Percentiles rank a stretch among this genome's conserved stretches.
phyloP scores from a whole-genome alignment of 805 yeast species.

The Monosporozyma servazzii region DNA sequence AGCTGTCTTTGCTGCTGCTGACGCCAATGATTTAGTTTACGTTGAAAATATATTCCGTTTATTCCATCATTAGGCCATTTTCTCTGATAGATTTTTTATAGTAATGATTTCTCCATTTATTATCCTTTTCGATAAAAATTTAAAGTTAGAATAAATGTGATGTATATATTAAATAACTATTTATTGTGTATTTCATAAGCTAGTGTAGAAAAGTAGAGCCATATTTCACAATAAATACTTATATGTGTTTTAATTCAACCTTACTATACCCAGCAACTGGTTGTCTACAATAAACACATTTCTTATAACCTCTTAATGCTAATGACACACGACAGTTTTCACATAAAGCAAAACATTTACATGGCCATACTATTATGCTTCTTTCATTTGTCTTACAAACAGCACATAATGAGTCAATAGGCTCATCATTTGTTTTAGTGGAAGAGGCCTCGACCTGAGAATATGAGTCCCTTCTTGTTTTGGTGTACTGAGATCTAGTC shows the following conservation, averaged over 20 bases:
- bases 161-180: background rate
- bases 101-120: background rate
- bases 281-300: conserved; percentile 80
- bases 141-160: background rate
- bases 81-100: background rate
- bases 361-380: conserved; percentile 82
- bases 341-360: conserved; percentile 81
- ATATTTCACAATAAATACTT: background rate
- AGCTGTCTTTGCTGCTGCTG: conserved; percentile 93
- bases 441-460: background rate
- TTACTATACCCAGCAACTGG: conserved; percentile 49
- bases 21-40: conserved; percentile 77
- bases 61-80: conserved; percentile 72
- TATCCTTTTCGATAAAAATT: background rate
- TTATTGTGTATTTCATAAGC: background rate
- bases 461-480: background rate
- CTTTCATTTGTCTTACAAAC: conserved; percentile 71
- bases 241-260: conserved; percentile 11
- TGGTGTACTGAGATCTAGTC: background rate
- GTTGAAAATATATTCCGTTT: conserved; percentile 94
- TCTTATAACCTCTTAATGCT: conserved; percentile 60
- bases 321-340: conserved; percentile 72
- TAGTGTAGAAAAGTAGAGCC: background rate
- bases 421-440: background rate
- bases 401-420: conserved; percentile 47